Percentiles rank a stretch among this genome's conserved stretches.
These are phyloP conservation scores for Cucumis melo DNA, from an alignment of 306 rosid species.

Conservation along the genomic window DNA sequence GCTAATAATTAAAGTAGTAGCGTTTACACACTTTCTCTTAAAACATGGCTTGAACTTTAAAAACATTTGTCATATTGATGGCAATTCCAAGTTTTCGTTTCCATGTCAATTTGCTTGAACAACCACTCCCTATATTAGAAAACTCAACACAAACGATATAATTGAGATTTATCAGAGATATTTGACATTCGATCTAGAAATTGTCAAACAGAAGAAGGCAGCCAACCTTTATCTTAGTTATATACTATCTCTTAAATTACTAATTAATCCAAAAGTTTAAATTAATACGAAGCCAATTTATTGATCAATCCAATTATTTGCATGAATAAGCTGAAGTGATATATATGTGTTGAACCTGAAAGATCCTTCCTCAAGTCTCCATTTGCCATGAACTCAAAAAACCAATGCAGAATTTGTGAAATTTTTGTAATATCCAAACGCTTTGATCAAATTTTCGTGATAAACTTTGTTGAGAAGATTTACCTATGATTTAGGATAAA, in stretches of 20 bases:
- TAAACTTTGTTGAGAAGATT: not conserved
- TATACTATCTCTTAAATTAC: no score
- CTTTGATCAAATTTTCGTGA: not conserved
- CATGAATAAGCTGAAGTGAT: not conserved
- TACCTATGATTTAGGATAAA: not conserved
- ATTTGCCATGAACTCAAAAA: slow-evolving; percentile 1
- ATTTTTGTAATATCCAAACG: not conserved
- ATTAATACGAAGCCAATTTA: no score
- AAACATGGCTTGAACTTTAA: no score
- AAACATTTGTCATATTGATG: slow-evolving; percentile 1
- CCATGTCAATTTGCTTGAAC: slow-evolving; percentile 10
- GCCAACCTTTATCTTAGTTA: no score
- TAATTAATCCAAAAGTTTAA: no score
- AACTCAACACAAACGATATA: no score
- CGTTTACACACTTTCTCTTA: no score
- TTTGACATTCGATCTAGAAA: no score
- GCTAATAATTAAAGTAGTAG: no score
- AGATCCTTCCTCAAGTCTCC: not conserved
- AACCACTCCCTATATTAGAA: not conserved
- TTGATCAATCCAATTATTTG: no score
- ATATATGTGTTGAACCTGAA: not conserved
- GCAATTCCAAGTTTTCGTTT: slow-evolving; percentile 19
- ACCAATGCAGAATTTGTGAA: not conserved
- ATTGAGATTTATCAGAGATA: no score
- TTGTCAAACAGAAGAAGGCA: no score